Conservation (phyloP, 169 alveolate species). For the Eimeria tenella region DNA sequence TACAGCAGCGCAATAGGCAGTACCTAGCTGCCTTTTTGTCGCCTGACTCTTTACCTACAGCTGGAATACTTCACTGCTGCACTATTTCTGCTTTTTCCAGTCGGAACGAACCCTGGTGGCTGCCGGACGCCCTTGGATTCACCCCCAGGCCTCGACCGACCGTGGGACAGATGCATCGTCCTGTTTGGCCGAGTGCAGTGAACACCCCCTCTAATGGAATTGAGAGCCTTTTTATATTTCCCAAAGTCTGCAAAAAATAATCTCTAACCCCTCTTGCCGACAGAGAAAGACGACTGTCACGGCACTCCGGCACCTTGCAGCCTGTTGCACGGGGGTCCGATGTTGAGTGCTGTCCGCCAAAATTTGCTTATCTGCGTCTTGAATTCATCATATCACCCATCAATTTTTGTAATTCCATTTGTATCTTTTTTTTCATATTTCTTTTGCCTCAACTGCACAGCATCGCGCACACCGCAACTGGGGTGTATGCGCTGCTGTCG, state of each 20-base stretch:
- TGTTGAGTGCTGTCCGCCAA: background rate
- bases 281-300: background rate
- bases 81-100: slow-evolving; percentile 25
- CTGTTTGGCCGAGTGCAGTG: background rate
- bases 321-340: slow-evolving; percentile 16
- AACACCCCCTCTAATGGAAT: background rate
- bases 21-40: background rate
- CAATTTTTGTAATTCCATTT: background rate
- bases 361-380: background rate
- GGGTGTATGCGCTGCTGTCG: slow-evolving; percentile 15
- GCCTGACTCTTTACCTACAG: background rate
- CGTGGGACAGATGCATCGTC: slow-evolving; percentile 11
- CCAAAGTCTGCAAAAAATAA: background rate
- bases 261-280: background rate
- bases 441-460: background rate
- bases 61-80: slow-evolving; percentile 22
- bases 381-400: background rate
- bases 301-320: background rate
- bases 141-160: slow-evolving; percentile 24
- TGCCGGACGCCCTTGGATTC: background rate
- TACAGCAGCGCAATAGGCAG: background rate
- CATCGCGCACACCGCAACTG: background rate
- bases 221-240: background rate
- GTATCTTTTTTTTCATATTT: background rate
- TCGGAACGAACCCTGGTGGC: background rate